Base-by-base conservation (phyloP, 805 yeast genomes). In the Komagataella mondaviorum region DNA sequence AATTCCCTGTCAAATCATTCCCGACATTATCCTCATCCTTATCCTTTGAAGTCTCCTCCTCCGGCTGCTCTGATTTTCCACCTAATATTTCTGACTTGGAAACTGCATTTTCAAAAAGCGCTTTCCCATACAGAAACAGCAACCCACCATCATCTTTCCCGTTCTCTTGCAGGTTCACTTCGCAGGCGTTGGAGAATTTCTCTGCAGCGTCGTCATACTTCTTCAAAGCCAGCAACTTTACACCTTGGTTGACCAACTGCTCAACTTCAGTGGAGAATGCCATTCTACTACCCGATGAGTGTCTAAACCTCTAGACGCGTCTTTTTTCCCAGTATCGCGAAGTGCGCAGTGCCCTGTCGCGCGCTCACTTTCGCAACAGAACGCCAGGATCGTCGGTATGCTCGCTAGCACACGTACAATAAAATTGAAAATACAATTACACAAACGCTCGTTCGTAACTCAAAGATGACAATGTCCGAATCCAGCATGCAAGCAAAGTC, bases 101-200 rank as follows among this genome's bases (percentile, higher is more conserved):
- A 6, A 87, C 85, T 0, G 90, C 97, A 44, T 78, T 76, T 55
- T 82, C 85, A 66, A 83, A 89, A 44, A 90, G 65, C 0, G 96
- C 81, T 62, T 81, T 80, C 2, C 96, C 96, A 56, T 89, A 89
- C 45, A 85, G 64, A 56, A 75, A 80, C 59, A 89, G 69, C 56
- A 88, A 71, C 54, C 86, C 86, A 4, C 93, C 84, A 54, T 77
- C 77, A 55, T 88, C 95, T 47, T 77, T 76, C n/a, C 77, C 80
- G 20, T 73, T 67, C 45, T 71, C 71, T 10, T 67, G 67, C 49
- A 79, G 74, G 56, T 67, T 73, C 46, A 63, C 55, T 53, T 77
- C 83, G 62, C 95, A 88, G 1, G 93, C 89, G 52, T 80, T 79
- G 0, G 87, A 89, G 56, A 83, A 86, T 51, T 71, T 68, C 53